Evolutionary conservation across 2,329 filamentous ascomycete genomes (phyloP), one percentile per base, ranked within the genome.

Genomic region (Diaporthe sp.): DNA sequence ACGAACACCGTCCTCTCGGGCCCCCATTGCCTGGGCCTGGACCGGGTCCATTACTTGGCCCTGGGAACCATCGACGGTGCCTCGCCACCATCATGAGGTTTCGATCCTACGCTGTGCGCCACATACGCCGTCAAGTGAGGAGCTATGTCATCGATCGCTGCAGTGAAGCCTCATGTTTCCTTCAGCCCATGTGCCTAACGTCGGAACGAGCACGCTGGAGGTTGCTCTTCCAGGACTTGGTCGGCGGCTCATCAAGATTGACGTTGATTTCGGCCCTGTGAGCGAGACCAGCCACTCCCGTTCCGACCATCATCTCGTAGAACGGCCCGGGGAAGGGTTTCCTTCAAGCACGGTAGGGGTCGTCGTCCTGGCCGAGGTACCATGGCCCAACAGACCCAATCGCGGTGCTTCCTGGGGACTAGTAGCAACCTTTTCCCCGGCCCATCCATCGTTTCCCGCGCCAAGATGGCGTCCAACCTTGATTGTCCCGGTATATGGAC

Each of bases 401-500:
- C 31, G 49, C 46, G 49, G 31, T 19, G 19, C 65, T 39, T 51
- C 17, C 62, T 10, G 3, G 9, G 15, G 31, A 46, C 62, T 39
- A 51, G 62, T 8, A 37, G 22, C 13, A 51, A 51, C 44, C 28
- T 51, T 53, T n/a, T 37, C 19, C 12, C 31, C 65, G 6, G 34
- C 46, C 65, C 46, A 28, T 39, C 49, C 65, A 28, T 70, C 34
- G 49, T 22, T 39, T 68, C 31, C 22, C 46, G 31, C 31, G 65
- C 65, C 65, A 68, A 68, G 46, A 53, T 53, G 37, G 13, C 31
- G 31, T 37, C 46, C 65, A 51, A 68, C 65, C 65, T 53, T 70
- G 65, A 55, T 25, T 13, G 13, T 12, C 51, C n/a, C 49, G 65
- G 65, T 53, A 19, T 39, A 39, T 53, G 62, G 62, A 42, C 15